These are phyloP conservation scores for Platanthera guangdongensis DNA, from an alignment of 106 monocot genomes.

Conservation along the genomic window DNA sequence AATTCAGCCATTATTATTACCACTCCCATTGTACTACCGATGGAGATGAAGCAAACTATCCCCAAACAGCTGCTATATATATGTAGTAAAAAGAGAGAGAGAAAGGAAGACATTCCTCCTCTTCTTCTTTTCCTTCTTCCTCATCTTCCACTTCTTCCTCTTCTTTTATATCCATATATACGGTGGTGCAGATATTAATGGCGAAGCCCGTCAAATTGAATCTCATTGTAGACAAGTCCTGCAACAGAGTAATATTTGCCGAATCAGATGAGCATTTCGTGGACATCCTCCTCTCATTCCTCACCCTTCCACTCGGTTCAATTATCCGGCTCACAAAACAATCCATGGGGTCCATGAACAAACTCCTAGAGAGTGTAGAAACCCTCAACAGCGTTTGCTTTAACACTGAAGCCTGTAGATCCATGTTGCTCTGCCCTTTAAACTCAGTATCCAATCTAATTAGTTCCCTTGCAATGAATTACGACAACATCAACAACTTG, in stretches of 20 bases:
- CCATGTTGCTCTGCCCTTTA: conserved; percentile 27
- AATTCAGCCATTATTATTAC: too few relatives aligned
- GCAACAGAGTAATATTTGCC: conserved; percentile 39
- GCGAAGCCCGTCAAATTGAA: conserved; percentile 2
- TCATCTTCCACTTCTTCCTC: too few relatives aligned
- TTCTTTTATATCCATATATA: too few relatives aligned
- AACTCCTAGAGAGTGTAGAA: conserved; percentile 34
- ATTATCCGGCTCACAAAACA: conserved; percentile 20
- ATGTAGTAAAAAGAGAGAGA: too few relatives aligned
- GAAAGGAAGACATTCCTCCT: too few relatives aligned
- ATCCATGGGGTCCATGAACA: conserved; percentile 18
- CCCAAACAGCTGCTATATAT: too few relatives aligned
- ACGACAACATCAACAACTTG: not conserved
- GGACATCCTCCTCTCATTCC: conserved; percentile 31
- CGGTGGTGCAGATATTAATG: too few relatives aligned
- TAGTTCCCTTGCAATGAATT: not conserved
- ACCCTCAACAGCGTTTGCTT: conserved; percentile 17
- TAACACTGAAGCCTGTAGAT: conserved; percentile 15
- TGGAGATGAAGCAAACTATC: too few relatives aligned
- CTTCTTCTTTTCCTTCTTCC: too few relatives aligned
- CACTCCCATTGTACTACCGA: too few relatives aligned
- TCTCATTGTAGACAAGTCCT: conserved; percentile 27
- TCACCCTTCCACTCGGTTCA: conserved; percentile 34
- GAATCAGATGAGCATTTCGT: conserved; percentile 24
- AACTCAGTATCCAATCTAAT: not conserved